Evolutionary conservation across 306 rosid genomes (phyloP).

Genomic region (Chamaecrista fasciculata): DNA sequence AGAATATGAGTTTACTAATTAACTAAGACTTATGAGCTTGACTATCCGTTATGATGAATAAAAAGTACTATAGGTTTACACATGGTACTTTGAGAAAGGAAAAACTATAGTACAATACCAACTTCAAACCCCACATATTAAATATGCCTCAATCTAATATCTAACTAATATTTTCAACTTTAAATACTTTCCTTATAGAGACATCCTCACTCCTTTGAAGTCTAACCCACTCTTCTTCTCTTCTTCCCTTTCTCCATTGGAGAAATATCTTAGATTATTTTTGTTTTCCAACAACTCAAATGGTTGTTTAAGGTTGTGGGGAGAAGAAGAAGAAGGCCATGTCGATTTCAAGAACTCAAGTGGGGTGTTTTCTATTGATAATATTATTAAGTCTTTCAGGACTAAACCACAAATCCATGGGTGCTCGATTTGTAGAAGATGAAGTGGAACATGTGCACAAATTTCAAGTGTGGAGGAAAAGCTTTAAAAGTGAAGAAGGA

Average conservation of each 20-base stretch:
- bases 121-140: slow-evolving; percentile 10
- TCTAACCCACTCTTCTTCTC: background rate
- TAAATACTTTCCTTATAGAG: background rate
- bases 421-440: slow-evolving; percentile 39
- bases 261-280: background rate
- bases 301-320: background rate
- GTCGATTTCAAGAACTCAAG: slow-evolving; percentile 44
- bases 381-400: slow-evolving; percentile 42
- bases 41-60: background rate
- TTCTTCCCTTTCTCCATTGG: slow-evolving; percentile 6
- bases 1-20: background rate
- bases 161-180: slow-evolving; percentile 6
- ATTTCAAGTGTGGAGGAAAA: slow-evolving; percentile 31
- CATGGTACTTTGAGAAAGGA: background rate
- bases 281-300: background rate
- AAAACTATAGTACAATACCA: background rate
- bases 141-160: background rate
- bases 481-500: slow-evolving; percentile 22
- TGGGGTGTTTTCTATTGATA: slow-evolving; percentile 39
- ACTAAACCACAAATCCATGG: slow-evolving; percentile 35
- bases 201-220: background rate
- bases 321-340: no score
- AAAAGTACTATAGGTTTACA: background rate
- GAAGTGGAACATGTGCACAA: slow-evolving; percentile 29
- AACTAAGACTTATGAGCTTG: slow-evolving; percentile 11